Percentiles rank a stretch among this genome's conserved stretches.
phyloP scores from a whole-genome alignment of 2,329 filamentous ascomycete species.

The Whalleya microplaca region DNA sequence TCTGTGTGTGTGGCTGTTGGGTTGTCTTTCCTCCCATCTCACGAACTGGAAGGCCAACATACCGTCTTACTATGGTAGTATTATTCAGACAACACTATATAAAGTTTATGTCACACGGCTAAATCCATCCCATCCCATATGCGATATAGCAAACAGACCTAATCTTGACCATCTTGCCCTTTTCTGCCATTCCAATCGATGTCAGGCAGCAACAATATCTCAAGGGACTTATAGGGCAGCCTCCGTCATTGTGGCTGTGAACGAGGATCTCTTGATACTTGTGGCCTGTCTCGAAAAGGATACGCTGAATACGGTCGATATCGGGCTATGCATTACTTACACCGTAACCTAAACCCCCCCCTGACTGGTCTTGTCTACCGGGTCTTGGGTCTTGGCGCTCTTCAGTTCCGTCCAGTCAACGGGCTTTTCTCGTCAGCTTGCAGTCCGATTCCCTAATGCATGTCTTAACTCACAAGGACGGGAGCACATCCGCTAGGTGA shows the following conservation, averaged over 20 bases:
- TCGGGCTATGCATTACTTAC: constrained; percentile 13
- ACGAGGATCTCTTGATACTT: constrained; percentile 14
- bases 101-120: no score
- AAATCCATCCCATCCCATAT: no score
- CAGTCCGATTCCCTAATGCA: neutral
- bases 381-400: neutral
- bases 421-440: neutral
- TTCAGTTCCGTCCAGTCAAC: neutral
- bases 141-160: no score
- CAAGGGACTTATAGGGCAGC: no score
- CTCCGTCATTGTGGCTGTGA: constrained; percentile 24
- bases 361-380: constrained; percentile 16
- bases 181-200: neutral
- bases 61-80: no score
- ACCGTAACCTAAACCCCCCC: no score
- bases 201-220: constrained; percentile 23
- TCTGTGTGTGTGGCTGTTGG: no score
- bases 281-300: constrained; percentile 8
- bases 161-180: neutral
- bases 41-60: no score
- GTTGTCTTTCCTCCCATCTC: no score
- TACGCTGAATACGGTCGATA: constrained; percentile 1
- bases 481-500: neutral
- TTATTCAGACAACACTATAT: no score
- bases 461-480: neutral